Conservation (phyloP, 176 grass and related monocot species). For the Melocanna baccifera region DNA sequence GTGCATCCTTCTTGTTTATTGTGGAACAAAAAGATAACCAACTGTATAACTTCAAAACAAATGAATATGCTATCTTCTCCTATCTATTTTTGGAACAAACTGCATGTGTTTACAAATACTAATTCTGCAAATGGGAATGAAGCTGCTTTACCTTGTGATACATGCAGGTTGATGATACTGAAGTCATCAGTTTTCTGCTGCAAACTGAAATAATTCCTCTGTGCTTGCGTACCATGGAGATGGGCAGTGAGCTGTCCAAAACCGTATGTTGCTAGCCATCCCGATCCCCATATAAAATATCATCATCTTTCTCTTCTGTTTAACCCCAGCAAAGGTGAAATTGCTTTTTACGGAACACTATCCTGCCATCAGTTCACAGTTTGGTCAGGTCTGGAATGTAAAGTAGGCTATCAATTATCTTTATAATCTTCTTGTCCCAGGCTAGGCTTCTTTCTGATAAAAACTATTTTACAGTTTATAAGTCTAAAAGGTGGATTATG, state of each 20-base stretch:
- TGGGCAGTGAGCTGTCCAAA: slow-evolving; percentile 98
- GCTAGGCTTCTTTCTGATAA: neutral
- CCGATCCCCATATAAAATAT: slow-evolving; percentile 11
- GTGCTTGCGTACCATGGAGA: slow-evolving; percentile 95
- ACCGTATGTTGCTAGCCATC: slow-evolving; percentile 52
- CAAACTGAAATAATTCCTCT: slow-evolving; percentile 99
- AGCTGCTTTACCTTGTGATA: slow-evolving; percentile 3
- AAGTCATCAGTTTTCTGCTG: slow-evolving; percentile 95
- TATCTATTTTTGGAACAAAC: neutral
- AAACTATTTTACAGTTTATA: neutral
- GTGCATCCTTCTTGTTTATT: neutral
- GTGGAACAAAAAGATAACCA: neutral
- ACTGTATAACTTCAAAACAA: neutral
- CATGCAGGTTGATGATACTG: slow-evolving; percentile 91
- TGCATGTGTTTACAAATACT: neutral
- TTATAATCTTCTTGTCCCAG: neutral
- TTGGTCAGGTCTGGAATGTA: neutral
- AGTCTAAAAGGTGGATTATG: slow-evolving; percentile 11
- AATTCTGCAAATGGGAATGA: neutral
- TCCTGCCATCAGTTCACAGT: neutral
- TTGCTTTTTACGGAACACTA: neutral
- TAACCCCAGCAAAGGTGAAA: neutral
- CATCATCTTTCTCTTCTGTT: slow-evolving; percentile 16
- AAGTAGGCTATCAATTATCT: slow-evolving; percentile 7
- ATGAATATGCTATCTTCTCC: neutral